These are phyloP conservation scores for Drechslerella dactyloides DNA, from an alignment of 2,329 filamentous ascomycete genomes.

Conservation along the genomic window DNA sequence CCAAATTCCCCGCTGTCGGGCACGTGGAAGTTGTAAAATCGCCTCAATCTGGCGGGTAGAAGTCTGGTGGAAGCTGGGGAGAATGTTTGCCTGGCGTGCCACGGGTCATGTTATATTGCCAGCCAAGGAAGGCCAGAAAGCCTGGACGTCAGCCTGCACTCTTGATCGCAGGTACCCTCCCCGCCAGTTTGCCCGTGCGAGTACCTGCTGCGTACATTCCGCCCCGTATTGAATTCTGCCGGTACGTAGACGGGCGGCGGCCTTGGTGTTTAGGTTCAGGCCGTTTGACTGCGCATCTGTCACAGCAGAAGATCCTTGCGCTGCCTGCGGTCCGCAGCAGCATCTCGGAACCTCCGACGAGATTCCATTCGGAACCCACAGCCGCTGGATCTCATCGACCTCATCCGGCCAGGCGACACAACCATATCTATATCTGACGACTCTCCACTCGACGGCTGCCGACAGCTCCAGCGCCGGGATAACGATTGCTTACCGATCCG, in stretches of 20 bases:
- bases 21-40: conserved; percentile 19
- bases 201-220: conserved; percentile 10
- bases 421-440: neutral
- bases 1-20: conserved; percentile 13
- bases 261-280: conserved; percentile 8
- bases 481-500: neutral
- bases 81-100: conserved; percentile 2
- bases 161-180: neutral
- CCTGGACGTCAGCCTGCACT: neutral
- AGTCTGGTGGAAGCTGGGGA: neutral
- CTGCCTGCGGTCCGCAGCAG: conserved; percentile 2
- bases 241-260: conserved; percentile 2
- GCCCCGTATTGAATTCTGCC: neutral
- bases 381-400: neutral
- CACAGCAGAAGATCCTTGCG: conserved; percentile 21
- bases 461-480: neutral
- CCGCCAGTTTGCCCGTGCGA: neutral
- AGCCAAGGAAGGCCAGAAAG: conserved; percentile 11
- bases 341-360: conserved; percentile 30
- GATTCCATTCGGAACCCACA: neutral
- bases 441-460: neutral
- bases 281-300: conserved; percentile 16
- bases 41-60: conserved; percentile 24
- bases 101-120: conserved; percentile 18
- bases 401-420: neutral